Evolutionary conservation across 2,329 filamentous ascomycete species (phyloP), one percentile per base, ranked within the genome.

Genomic region (Claviceps humidiphila): DNA sequence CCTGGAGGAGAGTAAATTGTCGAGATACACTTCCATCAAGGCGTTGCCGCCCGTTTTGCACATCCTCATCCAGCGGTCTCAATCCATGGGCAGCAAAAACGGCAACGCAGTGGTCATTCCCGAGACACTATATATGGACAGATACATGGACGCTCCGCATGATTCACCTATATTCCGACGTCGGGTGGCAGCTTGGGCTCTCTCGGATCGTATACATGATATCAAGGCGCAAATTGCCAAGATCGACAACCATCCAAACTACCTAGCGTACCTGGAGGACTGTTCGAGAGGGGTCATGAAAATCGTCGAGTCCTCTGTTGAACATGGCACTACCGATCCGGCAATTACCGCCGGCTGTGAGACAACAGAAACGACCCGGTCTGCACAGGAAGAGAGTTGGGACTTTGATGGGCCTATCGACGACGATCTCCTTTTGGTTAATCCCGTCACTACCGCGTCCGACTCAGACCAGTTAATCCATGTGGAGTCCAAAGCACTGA

Each of bases 41-140:
- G 75, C 76, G n/a, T 72, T 90, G 11, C 89, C 93, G 0, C 89
- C 90, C 0, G 80, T 98, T 37, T 72, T 97, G 17, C 90, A 96
- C 61, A 82, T 98, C 45, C 86, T 89, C 58, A 87, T 98, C 37
- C 89, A 95, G 63, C 82, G 93, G 5, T 84, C 87, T 4, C 82
- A 85, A 54, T 88, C 82, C 49, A 83, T 88, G 57, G 76, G 77
- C 6, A 76, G 76, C 44, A 95, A 95, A 63, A 89, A 89, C 30
- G 81, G 81, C 51, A 82, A 89, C 55, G 81, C 87, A 11, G 78
- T 98, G 13, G 75, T 81, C 20, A 80, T 98, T n/a, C 82, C 85
- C 4, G 84, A 93, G 58, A 83, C 77, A 2, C 75, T 98, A 13
- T 95, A 87, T 63, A 74, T 98, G 51, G 93, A 97, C 67, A 80